Base-by-base conservation (phyloP, 352 stramenopile species). In the Phytopythium boreale region DNA sequence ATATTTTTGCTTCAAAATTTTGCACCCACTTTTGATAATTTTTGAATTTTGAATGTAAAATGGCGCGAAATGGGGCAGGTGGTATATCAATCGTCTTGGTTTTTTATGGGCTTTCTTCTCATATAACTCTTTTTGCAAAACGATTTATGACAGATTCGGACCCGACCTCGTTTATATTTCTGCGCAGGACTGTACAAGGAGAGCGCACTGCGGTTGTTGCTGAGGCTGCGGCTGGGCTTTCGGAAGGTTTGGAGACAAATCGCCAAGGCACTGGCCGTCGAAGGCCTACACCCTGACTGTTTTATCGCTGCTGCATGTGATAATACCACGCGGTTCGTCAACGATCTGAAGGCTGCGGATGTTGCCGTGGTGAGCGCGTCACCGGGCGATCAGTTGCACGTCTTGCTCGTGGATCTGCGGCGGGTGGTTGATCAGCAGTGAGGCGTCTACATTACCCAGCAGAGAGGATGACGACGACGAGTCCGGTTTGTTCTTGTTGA, bases 291-390 rank as follows among this genome's bases (percentile, higher is more conserved):
- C 55, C n/a, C 78, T 67, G 12, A 86, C 72, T 0, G 67, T 73
- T 59, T 87, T 88, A 49, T 93, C 85, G 27, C 76, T 81, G 3
- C 78, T 82, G 20, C 85, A 93, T 11, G 80, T 88, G 17, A 90
- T 59, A 1, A 93, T 72, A 0, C 72, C 76, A 7, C 72, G 69
- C 2, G 85, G 81, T 10, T 91, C 82, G 1, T 87, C 82, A 2
- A 92, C 81, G 11, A 87, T 66, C 20, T 76, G 76, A 1, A 90
- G 52, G 41, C 66, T 73, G 4, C 83, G 69, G 2, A 93, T 69
- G 24, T 75, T 78, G 15, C 83, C 78, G 10, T 63, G 44, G 63
- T 92, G 83, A 0, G 77, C 84, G 27, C 74, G 77, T 82, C 82
- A 93, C 44, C 75, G 72, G 19, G 65, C 64, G 11, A 88, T 64